Percentiles rank a stretch among this genome's conserved stretches.
These are phyloP conservation scores for Shiraia sp. DNA, from an alignment of 2,329 filamentous ascomycete species.

Conservation along the genomic window DNA sequence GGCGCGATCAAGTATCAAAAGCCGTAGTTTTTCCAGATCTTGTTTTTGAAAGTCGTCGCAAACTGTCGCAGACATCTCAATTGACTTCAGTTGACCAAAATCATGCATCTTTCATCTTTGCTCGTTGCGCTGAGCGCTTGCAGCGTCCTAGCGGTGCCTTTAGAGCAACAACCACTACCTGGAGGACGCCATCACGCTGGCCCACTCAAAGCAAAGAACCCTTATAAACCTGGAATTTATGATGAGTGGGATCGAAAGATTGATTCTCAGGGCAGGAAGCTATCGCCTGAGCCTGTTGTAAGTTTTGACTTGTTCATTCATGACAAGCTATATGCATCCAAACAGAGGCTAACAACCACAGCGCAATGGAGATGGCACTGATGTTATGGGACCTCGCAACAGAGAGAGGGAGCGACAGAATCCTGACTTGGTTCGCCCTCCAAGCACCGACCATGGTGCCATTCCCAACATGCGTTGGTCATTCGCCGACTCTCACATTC, in stretches of 20 bases:
- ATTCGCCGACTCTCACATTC: conserved; percentile 52
- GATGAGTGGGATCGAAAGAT: conserved; percentile 67
- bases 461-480: conserved; percentile 73
- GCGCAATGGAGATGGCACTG: conserved; percentile 61
- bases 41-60: too few species aligned
- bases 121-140: conserved; percentile 36
- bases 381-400: conserved; percentile 72
- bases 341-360: conserved; percentile 17
- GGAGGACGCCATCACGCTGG: conserved; percentile 31
- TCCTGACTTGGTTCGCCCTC: conserved; percentile 72
- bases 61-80: conserved; percentile 2
- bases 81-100: conserved; percentile 18
- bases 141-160: conserved; percentile 29
- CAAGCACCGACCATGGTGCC: conserved; percentile 72
- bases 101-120: conserved; percentile 36
- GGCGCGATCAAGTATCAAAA: conserved; percentile 15
- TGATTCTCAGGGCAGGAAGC: conserved; percentile 61
- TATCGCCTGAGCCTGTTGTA: conserved; percentile 65
- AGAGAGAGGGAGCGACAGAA: conserved; percentile 68
- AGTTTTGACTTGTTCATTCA: conserved; percentile 17
- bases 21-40: conserved; percentile 9
- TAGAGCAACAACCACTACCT: conserved; percentile 45
- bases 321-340: background rate
- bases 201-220: conserved; percentile 39
- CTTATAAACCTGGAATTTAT: conserved; percentile 63